Evolutionary conservation across 805 yeast species (phyloP).

Genomic region (Suhomyces canberraensis): DNA sequence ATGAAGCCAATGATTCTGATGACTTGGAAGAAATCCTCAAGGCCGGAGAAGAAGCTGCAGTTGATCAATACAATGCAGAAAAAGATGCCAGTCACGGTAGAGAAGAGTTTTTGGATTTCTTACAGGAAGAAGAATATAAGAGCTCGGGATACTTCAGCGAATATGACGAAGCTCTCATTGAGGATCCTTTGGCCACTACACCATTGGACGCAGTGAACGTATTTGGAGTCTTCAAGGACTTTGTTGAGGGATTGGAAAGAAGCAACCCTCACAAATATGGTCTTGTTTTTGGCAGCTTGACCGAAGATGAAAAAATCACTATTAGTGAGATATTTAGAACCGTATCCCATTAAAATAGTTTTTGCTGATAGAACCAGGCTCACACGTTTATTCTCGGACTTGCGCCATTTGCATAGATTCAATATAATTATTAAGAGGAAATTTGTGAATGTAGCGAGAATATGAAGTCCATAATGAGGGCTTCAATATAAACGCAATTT

Average conservation of each 20-base stretch:
- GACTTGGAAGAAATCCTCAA: slow-evolving; percentile 15
- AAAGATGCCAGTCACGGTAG: slow-evolving; percentile 22
- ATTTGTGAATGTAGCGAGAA: too few species aligned
- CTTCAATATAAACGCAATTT: too few species aligned
- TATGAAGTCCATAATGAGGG: too few species aligned
- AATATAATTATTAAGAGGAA: too few species aligned
- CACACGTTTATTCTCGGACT: too few species aligned
- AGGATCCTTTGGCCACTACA: slow-evolving; percentile 38
- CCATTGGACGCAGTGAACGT: slow-evolving; percentile 76
- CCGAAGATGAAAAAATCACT: slow-evolving; percentile 11
- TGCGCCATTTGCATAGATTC: too few species aligned
- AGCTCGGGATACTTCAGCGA: slow-evolving; percentile 24
- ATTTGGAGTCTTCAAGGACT: slow-evolving; percentile 59
- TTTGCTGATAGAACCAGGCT: too few species aligned
- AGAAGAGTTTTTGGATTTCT: slow-evolving; percentile 46
- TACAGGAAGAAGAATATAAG: slow-evolving; percentile 42
- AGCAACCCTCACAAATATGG: slow-evolving; percentile 48
- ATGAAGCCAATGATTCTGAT: slow-evolving; percentile 15
- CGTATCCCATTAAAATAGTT: slow-evolving; percentile 3
- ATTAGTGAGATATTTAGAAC: background rate
- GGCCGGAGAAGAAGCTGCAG: slow-evolving; percentile 21
- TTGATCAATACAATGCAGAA: slow-evolving; percentile 15
- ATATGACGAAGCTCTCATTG: slow-evolving; percentile 15
- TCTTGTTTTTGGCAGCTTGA: slow-evolving; percentile 39
- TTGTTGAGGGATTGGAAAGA: slow-evolving; percentile 47